Percentiles rank a stretch among this genome's conserved stretches.
Conservation (phyloP, 1,284 basidiomycete species). For the Exobasidium rhododendri region DNA sequence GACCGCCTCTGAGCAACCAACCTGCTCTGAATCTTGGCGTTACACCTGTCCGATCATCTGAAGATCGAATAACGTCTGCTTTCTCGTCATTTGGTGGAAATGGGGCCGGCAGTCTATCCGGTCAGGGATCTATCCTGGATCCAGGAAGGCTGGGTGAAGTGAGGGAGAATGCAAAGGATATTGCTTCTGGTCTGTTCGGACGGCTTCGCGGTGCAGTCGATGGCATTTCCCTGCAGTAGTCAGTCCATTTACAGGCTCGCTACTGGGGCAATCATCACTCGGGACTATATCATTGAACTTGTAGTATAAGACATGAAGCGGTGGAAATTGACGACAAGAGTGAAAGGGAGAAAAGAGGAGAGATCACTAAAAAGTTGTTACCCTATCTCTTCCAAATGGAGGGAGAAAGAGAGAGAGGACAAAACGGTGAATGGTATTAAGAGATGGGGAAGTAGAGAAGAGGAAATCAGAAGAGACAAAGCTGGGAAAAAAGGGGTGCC, state of each 20-base stretch:
- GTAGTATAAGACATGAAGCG: too few species aligned
- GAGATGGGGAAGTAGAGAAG: too few species aligned
- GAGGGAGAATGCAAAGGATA: slow-evolving; percentile 41
- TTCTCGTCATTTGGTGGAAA: not conserved
- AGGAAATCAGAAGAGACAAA: not conserved
- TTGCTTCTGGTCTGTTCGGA: slow-evolving; percentile 44
- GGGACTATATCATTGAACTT: too few species aligned
- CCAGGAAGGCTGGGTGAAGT: slow-evolving; percentile 36
- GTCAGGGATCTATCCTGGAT: slow-evolving; percentile 13
- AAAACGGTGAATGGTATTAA: too few species aligned
- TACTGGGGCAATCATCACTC: too few species aligned
- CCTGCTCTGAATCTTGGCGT: slow-evolving; percentile 39
- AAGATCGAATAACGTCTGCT: not conserved
- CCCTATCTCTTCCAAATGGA: too few species aligned
- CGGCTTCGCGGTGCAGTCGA: slow-evolving; percentile 38
- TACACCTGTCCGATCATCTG: slow-evolving; percentile 33
- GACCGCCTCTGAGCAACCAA: slow-evolving; percentile 26
- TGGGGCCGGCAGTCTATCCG: not conserved
- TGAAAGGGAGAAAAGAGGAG: too few species aligned
- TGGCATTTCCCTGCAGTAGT: slow-evolving; percentile 9
- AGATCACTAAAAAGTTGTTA: too few species aligned
- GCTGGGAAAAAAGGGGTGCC: not conserved
- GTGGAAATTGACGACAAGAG: not conserved
- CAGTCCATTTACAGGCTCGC: too few species aligned
- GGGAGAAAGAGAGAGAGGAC: too few species aligned